Conservation (phyloP, 257 asterid genomes). For the Solanum arcanum region DNA sequence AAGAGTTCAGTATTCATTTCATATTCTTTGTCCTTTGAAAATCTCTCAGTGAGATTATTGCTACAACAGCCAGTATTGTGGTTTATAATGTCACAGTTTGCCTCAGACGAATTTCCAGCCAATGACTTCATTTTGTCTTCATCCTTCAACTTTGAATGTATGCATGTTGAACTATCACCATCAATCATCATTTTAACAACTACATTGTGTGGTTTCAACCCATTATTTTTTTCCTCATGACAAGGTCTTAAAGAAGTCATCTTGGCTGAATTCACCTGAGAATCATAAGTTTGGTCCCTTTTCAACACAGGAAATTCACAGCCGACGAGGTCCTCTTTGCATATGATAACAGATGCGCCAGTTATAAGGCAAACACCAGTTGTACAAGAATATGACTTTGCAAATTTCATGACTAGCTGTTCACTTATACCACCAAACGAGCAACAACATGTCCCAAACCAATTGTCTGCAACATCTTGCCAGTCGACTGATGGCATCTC, state of each 20-base stretch:
- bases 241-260: neutral
- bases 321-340: slow-evolving; percentile 55
- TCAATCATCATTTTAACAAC: slow-evolving; percentile 6
- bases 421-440: slow-evolving; percentile 84
- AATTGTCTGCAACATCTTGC: slow-evolving; percentile 90
- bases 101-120: neutral
- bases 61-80: slow-evolving; percentile 28
- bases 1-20: slow-evolving; percentile 32
- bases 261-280: slow-evolving; percentile 10
- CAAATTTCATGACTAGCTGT: slow-evolving; percentile 57
- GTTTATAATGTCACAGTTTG: neutral
- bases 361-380: slow-evolving; percentile 68
- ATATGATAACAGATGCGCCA: slow-evolving; percentile 50
- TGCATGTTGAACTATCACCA: slow-evolving; percentile 21
- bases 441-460: slow-evolving; percentile 98
- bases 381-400: slow-evolving; percentile 50
- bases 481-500: slow-evolving; percentile 93
- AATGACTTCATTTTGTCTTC: slow-evolving; percentile 13
- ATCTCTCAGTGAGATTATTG: slow-evolving; percentile 11
- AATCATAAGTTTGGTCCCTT: slow-evolving; percentile 2
- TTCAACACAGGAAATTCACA: slow-evolving; percentile 26
- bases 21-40: slow-evolving; percentile 11
- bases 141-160: slow-evolving; percentile 15
- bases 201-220: slow-evolving; percentile 3
- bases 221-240: slow-evolving; percentile 7